A percentile compares a stretch with the other conserved stretches of the same genome.
Conservation (phyloP, 352 stramenopile genomes). For the Phytophthora brassicae region DNA sequence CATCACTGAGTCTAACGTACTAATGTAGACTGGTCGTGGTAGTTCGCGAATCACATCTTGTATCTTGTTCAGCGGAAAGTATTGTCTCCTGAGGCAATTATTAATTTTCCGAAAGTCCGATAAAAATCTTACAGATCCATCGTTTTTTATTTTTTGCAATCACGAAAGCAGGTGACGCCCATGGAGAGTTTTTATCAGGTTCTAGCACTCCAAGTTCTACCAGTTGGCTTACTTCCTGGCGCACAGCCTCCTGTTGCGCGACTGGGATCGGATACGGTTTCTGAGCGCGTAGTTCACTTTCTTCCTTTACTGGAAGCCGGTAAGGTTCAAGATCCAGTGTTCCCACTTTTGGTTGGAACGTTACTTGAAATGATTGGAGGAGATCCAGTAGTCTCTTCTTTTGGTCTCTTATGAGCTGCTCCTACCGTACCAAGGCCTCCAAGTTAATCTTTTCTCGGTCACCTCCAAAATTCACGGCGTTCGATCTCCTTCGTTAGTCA, state of each 20-base stretch:
- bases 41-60: background rate
- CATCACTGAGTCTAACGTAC: background rate
- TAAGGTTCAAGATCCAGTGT: background rate
- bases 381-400: background rate
- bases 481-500: background rate
- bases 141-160: constrained; percentile 15
- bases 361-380: background rate
- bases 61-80: background rate
- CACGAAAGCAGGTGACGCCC: background rate
- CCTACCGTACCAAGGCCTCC: background rate
- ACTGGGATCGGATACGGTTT: background rate
- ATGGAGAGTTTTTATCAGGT: constrained; percentile 9
- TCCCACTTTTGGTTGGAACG: background rate
- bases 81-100: background rate
- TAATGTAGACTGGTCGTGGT: background rate
- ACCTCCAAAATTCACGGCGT: constrained; percentile 7
- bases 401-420: background rate
- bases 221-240: background rate
- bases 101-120: background rate
- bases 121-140: background rate
- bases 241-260: background rate
- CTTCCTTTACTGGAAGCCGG: background rate
- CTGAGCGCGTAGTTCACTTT: background rate
- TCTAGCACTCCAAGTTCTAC: background rate
- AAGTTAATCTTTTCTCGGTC: background rate